Base-by-base conservation (phyloP, 2,329 filamentous ascomycete species). In the Calcarisporium arbuscula region DNA sequence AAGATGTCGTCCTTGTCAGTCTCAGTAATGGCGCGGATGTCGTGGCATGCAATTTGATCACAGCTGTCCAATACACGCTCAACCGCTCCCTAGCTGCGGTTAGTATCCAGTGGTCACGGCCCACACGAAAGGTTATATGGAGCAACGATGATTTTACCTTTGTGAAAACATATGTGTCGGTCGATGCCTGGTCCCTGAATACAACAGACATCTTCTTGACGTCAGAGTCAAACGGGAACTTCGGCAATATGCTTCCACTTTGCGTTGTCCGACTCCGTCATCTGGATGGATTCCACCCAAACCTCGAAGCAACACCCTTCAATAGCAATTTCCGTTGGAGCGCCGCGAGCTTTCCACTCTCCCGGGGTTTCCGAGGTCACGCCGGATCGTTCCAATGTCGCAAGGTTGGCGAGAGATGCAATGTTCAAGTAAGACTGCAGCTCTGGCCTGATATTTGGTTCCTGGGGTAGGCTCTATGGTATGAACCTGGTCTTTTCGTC, bases 61-160 rank as follows among this genome's bases (percentile, higher is more conserved):
- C 80, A 85, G 10, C 69, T 70, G 10, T 74, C 67, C 5, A 84
- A 59, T 9, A 85, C 68, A 19, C 78, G 65, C 47, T 85, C 80
- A 3, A 83, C 78, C 2, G 80, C 80, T 32, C 77, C 77, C 49
- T 37, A 20, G 18, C 19, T 25, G 10, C 4, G 16, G 5, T 11
- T 18, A 30, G 28, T n/a, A n/a, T n/a, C n/a, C n/a, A n/a, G n/a
- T n/a, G n/a, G n/a, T n/a, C n/a, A n/a, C n/a, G n/a, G n/a, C n/a
- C n/a, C n/a, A n/a, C n/a, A n/a, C n/a, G n/a, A n/a, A 14, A 25
- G 22, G 10, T 25, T 10, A 10, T 25, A 10, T 25, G 22, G 10
- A 10, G 10, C 22, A 25, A 25, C 14, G 22, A 10, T 25, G 22
- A 10, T 9, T 5, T 28, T 35, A 37, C 37, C 22, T 79, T 77